Evolutionary conservation across 179 eudicot species (phyloP).

Genomic region (Heliamphora pulchella): DNA sequence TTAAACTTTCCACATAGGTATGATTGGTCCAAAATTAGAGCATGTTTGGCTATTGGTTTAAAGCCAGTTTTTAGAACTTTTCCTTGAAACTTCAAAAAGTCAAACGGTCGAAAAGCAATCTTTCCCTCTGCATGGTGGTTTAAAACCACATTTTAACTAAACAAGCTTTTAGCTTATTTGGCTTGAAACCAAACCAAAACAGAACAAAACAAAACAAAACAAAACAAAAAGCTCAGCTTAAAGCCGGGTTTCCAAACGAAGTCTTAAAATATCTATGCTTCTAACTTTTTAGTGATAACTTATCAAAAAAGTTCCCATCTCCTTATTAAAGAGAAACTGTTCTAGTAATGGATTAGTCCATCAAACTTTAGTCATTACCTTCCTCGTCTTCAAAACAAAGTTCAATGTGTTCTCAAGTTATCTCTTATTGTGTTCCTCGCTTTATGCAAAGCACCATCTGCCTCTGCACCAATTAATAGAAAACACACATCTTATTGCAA

Average conservation of each 20-base stretch:
- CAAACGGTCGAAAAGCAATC: no score
- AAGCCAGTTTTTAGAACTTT: no score
- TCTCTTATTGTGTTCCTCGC: conserved; percentile 98
- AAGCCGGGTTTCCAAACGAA: background rate
- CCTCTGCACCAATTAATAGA: conserved; percentile 45
- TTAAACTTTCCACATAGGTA: no score
- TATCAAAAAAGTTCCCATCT: background rate
- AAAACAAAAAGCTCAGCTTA: background rate
- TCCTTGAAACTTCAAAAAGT: no score
- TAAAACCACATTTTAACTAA: no score
- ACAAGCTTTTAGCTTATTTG: background rate
- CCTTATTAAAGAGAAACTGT: background rate
- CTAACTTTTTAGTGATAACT: background rate
- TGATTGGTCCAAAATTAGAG: no score
- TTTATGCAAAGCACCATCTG: conserved; percentile 96
- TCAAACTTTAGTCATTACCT: conserved; percentile 37
- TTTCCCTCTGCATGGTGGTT: no score
- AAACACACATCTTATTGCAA: background rate
- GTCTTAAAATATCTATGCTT: background rate
- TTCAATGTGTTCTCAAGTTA: conserved; percentile 89
- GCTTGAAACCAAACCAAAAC: no score
- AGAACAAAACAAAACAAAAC: no score
- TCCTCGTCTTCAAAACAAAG: conserved; percentile 80
- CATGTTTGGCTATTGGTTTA: no score
- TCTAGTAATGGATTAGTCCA: background rate